A percentile compares a stretch with the other conserved stretches of the same genome.
phyloP scores from a whole-genome alignment of 1,139 yeast genomes.

The Magnusiomyces paraingens region DNA sequence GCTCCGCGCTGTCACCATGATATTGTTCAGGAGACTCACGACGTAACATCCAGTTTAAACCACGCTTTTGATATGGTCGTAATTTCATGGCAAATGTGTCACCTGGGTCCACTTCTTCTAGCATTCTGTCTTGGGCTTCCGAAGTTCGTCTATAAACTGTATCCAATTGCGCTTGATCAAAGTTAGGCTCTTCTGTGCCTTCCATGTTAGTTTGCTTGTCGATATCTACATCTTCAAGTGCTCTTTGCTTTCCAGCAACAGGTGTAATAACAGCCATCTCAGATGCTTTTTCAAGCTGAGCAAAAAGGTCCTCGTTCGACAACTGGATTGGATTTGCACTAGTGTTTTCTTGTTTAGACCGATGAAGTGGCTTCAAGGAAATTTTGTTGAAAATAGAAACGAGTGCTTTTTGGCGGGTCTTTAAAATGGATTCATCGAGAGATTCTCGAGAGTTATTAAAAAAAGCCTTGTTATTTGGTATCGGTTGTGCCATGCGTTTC shows the following conservation, averaged over 20 bases:
- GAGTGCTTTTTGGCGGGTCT: background rate
- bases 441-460: conserved; percentile 2
- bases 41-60: conserved; percentile 73
- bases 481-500: background rate
- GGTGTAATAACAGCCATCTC: background rate
- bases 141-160: conserved; percentile 62
- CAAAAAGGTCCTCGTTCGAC: background rate
- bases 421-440: background rate
- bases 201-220: background rate
- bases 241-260: background rate
- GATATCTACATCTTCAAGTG: background rate
- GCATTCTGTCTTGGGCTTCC: conserved; percentile 35
- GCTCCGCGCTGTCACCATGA: conserved; percentile 30
- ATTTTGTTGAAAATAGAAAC: background rate
- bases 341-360: background rate
- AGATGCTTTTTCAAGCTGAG: conserved; percentile 5
- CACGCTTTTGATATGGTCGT: conserved; percentile 71
- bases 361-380: background rate
- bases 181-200: conserved; percentile 27
- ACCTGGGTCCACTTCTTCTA: conserved; percentile 66
- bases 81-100: conserved; percentile 50
- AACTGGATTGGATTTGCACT: background rate
- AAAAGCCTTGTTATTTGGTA: background rate
- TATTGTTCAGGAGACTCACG: conserved; percentile 50
- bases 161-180: conserved; percentile 60